Conservation (phyloP, 495 filamentous ascomycete species). For the Hyaloscypha finlandica region DNA sequence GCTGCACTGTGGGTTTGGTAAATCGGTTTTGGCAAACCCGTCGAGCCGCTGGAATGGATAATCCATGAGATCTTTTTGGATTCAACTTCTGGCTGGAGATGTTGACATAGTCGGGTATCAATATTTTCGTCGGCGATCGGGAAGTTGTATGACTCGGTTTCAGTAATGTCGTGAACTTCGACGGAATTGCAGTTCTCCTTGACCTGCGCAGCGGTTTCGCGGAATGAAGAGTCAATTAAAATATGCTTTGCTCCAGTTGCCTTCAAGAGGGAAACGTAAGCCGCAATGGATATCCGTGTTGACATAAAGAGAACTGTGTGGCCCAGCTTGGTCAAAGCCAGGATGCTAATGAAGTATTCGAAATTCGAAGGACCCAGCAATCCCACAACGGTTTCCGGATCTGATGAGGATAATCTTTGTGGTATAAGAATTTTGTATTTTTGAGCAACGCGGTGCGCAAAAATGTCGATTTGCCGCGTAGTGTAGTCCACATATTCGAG, state of each 20-base stretch:
- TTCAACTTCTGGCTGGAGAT: background rate
- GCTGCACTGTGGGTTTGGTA: background rate
- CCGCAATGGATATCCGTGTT: background rate
- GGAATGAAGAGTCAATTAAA: background rate
- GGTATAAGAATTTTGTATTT: slow-evolving; percentile 6
- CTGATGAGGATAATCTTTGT: slow-evolving; percentile 6
- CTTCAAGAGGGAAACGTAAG: background rate
- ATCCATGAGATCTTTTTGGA: slow-evolving; percentile 1
- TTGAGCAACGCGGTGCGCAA: slow-evolving; percentile 4
- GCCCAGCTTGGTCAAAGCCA: background rate
- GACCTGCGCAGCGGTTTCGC: background rate
- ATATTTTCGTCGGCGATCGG: background rate
- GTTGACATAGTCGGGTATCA: background rate
- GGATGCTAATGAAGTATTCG: background rate
- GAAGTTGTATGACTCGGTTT: background rate
- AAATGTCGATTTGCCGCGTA: slow-evolving; percentile 3
- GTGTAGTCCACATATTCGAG: slow-evolving; percentile 14
- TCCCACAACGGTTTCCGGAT: slow-evolving; percentile 39
- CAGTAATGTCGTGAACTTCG: background rate
- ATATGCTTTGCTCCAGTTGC: background rate
- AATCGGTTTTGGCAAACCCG: background rate
- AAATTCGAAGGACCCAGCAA: slow-evolving; percentile 38
- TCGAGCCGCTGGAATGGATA: background rate
- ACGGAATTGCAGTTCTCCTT: background rate
- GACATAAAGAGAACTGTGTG: background rate